Evolutionary conservation across 2,329 filamentous ascomycete species (phyloP).

Genomic region (Ceratocystis diversiconidia): DNA sequence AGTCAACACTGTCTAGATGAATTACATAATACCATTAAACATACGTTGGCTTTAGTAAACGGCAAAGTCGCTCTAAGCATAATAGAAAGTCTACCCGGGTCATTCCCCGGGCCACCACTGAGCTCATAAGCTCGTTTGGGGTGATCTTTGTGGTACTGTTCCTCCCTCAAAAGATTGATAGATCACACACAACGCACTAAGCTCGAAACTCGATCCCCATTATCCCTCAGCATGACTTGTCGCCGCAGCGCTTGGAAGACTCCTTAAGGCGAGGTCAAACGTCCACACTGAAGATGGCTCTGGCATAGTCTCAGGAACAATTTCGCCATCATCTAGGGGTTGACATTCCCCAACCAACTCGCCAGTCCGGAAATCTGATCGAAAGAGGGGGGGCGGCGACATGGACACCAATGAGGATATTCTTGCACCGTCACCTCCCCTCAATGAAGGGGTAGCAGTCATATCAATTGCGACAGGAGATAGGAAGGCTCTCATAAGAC

Average conservation of each 20-base stretch:
- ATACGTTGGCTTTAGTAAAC: background rate
- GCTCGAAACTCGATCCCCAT: background rate
- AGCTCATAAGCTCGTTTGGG: background rate
- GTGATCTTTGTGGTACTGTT: background rate
- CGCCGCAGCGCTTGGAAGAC: background rate
- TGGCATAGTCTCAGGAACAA: background rate
- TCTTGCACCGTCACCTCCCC: background rate
- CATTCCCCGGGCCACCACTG: background rate
- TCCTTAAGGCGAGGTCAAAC: background rate
- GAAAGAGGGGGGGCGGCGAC: background rate
- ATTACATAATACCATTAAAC: background rate
- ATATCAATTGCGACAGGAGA: conserved; percentile 3
- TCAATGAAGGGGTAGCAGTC: background rate
- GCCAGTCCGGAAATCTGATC: background rate
- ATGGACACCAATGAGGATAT: background rate
- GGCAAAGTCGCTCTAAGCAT: background rate
- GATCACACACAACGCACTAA: background rate
- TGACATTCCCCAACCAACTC: background rate
- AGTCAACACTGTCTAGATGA: background rate
- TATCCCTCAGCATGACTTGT: background rate
- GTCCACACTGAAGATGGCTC: background rate
- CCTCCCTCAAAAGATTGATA: background rate
- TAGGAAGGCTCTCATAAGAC: conserved; percentile 6
- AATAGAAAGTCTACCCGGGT: background rate
- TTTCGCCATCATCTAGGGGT: background rate